Conservation (phyloP, 2,329 filamentous ascomycete genomes). For the Cryphonectria nitschkei region DNA sequence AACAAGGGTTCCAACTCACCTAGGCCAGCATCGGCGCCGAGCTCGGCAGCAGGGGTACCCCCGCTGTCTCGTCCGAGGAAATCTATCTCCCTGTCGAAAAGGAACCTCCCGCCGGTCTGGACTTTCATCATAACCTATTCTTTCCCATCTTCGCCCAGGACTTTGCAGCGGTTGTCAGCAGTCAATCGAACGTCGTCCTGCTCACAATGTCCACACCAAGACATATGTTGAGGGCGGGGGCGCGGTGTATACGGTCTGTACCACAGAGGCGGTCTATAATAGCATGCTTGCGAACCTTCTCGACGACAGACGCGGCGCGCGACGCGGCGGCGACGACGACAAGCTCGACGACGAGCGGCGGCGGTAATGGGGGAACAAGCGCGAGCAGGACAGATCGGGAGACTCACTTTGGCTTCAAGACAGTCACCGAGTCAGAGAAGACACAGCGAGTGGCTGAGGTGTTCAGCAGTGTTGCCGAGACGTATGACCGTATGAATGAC, state of each 20-base stretch:
- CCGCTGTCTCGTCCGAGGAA: not conserved
- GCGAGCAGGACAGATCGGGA: constrained; percentile 53
- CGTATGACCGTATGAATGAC: constrained; percentile 98
- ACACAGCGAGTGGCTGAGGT: constrained; percentile 74
- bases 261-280: constrained; percentile 1
- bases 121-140: not conserved
- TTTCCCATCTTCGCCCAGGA: not conserved
- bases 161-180: not conserved
- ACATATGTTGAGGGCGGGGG: constrained; percentile 17
- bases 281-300: constrained; percentile 20
- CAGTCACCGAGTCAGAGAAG: constrained; percentile 80
- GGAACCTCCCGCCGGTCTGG: not conserved
- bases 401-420: constrained; percentile 92
- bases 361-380: not conserved
- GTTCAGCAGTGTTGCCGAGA: constrained; percentile 92
- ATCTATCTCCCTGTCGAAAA: constrained; percentile 1
- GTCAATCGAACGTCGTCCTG: not conserved
- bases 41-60: constrained; percentile 15
- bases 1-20: not conserved
- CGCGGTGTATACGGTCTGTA: constrained; percentile 18
- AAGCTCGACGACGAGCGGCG: not conserved
- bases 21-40: not conserved
- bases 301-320: constrained; percentile 16
- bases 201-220: constrained; percentile 22
- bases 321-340: constrained; percentile 3